Evolutionary conservation across 2,329 filamentous ascomycete genomes (phyloP).

Genomic region (Monascus ruber): DNA sequence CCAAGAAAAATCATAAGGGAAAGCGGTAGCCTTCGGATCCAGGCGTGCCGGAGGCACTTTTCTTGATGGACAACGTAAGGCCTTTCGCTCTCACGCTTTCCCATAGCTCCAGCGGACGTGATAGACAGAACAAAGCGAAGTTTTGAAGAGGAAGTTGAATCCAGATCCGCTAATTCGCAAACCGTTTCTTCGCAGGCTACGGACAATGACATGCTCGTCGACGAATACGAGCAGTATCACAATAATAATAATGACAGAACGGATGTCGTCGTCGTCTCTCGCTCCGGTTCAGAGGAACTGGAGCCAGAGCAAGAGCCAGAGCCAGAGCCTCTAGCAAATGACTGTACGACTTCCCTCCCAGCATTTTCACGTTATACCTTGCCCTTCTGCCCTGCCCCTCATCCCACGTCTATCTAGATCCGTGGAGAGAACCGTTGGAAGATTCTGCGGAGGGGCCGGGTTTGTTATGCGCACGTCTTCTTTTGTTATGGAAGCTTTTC

Average conservation of each 20-base stretch:
- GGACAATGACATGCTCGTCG: slow-evolving; percentile 52
- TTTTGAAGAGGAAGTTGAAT: background rate
- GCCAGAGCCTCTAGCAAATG: slow-evolving; percentile 47
- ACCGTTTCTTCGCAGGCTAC: slow-evolving; percentile 33
- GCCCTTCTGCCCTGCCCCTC: too few relatives aligned
- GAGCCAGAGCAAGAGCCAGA: slow-evolving; percentile 39
- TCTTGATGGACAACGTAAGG: slow-evolving; percentile 37
- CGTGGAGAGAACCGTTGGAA: too few relatives aligned
- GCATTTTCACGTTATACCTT: background rate
- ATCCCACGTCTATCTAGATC: too few relatives aligned
- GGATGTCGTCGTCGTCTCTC: slow-evolving; percentile 51
- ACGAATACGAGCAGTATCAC: slow-evolving; percentile 45
- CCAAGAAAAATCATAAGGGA: slow-evolving; percentile 3
- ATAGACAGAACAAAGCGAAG: slow-evolving; percentile 1
- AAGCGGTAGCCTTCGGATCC: slow-evolving; percentile 14
- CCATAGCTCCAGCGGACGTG: too few relatives aligned
- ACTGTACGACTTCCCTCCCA: slow-evolving; percentile 34
- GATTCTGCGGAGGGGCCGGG: slow-evolving; percentile 3
- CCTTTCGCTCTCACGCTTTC: slow-evolving; percentile 9
- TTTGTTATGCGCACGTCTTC: too few relatives aligned
- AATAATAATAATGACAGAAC: slow-evolving; percentile 54
- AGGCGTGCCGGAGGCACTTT: slow-evolving; percentile 23
- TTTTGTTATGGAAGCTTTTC: too few relatives aligned
- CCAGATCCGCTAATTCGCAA: slow-evolving; percentile 16
- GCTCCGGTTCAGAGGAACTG: slow-evolving; percentile 47